A percentile compares a stretch with the other conserved stretches of the same genome.
These are phyloP conservation scores for Solioccasus polychromus DNA, from an alignment of 768 basidiomycete genomes.

Conservation along the genomic window DNA sequence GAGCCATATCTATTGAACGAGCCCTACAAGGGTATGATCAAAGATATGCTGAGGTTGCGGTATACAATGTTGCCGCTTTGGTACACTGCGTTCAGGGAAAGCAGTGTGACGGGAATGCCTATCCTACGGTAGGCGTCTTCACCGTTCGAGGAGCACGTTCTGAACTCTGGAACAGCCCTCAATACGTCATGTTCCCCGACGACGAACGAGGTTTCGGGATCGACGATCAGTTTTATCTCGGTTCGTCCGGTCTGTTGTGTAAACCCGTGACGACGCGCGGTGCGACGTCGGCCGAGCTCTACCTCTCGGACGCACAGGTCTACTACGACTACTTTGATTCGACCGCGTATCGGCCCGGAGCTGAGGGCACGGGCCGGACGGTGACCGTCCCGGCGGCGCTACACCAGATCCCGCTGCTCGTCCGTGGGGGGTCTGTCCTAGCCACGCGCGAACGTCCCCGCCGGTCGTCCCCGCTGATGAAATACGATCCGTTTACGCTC, in stretches of 20 bases:
- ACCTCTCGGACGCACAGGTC: slow-evolving; percentile 86
- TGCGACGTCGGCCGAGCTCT: slow-evolving; percentile 66
- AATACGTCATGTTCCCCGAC: slow-evolving; percentile 90
- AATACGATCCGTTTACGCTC: slow-evolving; percentile 89
- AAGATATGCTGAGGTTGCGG: slow-evolving; percentile 73
- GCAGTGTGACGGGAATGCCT: slow-evolving; percentile 76
- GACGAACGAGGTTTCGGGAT: slow-evolving; percentile 82
- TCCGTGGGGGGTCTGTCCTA: slow-evolving; percentile 89
- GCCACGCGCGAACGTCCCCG: slow-evolving; percentile 85
- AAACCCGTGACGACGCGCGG: slow-evolving; percentile 85
- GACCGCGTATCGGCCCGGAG: slow-evolving; percentile 60
- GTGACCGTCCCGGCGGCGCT: slow-evolving; percentile 81
- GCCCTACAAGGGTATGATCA: slow-evolving; percentile 81
- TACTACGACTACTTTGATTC: slow-evolving; percentile 94
- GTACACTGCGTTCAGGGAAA: slow-evolving; percentile 97
- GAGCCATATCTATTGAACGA: slow-evolving; percentile 93
- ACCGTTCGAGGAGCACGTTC: background rate
- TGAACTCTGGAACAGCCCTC: slow-evolving; percentile 61
- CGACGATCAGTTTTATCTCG: slow-evolving; percentile 94
- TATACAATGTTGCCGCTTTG: slow-evolving; percentile 89
- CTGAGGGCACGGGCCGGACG: slow-evolving; percentile 49
- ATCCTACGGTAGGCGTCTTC: slow-evolving; percentile 62
- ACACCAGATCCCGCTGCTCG: slow-evolving; percentile 76
- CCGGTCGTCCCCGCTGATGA: slow-evolving; percentile 84
- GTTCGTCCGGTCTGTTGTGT: slow-evolving; percentile 82